Evolutionary conservation across 345 rosid species (phyloP).

Genomic region (Eucalyptus pauciflora): DNA sequence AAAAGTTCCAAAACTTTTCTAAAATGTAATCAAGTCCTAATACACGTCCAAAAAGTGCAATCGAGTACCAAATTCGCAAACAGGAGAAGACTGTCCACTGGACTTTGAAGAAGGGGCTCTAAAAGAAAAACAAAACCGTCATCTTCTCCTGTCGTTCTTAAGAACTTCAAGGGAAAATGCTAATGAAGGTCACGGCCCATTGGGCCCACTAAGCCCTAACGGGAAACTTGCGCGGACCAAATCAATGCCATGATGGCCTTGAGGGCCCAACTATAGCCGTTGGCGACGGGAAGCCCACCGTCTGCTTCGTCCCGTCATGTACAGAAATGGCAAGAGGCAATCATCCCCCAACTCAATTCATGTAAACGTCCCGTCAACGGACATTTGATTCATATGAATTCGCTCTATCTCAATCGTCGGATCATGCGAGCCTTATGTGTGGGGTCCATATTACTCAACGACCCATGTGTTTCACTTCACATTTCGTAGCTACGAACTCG

Average conservation of each 20-base stretch:
- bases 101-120: neutral
- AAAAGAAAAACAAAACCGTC: neutral
- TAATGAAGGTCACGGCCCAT: neutral
- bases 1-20: neutral
- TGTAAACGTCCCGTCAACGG: neutral
- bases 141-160: neutral
- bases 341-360: neutral
- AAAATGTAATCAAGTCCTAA: neutral
- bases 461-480: neutral
- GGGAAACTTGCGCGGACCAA: neutral
- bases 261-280: neutral
- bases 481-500: neutral
- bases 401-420: neutral
- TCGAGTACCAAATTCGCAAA: neutral
- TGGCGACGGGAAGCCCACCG: neutral
- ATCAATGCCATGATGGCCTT: neutral
- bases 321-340: neutral
- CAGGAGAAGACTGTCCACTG: neutral
- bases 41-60: neutral
- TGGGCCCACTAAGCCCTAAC: neutral
- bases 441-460: neutral
- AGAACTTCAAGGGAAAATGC: neutral
- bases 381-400: neutral
- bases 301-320: neutral
- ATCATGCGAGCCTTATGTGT: neutral